These are phyloP conservation scores for Clitoria ternatea DNA, from an alignment of 306 rosid genomes.

Conservation along the genomic window DNA sequence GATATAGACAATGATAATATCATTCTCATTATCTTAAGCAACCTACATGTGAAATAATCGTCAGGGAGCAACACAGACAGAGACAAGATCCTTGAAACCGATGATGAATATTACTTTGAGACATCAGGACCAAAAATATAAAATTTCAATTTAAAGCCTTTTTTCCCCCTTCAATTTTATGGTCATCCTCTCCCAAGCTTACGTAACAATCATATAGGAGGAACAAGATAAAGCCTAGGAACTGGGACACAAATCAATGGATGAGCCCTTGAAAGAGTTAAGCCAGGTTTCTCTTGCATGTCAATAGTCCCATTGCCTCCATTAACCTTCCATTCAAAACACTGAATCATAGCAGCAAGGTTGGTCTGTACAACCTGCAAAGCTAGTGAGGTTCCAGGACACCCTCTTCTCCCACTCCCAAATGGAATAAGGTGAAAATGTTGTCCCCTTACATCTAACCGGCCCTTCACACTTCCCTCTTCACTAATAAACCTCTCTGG, in stretches of 20 bases:
- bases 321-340: slow-evolving; percentile 69
- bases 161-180: background rate
- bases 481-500: slow-evolving; percentile 63
- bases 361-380: slow-evolving; percentile 53
- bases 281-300: slow-evolving; percentile 62
- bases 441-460: slow-evolving; percentile 65
- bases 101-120: background rate
- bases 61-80: too few species aligned
- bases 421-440: slow-evolving; percentile 71
- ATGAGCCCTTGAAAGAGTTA: slow-evolving; percentile 61
- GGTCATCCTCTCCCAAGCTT: background rate
- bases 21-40: background rate
- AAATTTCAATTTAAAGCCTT: background rate
- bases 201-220: slow-evolving; percentile 25
- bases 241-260: slow-evolving; percentile 53
- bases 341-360: slow-evolving; percentile 69
- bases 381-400: slow-evolving; percentile 83
- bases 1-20: background rate
- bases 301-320: slow-evolving; percentile 28
- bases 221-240: slow-evolving; percentile 42
- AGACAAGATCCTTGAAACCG: background rate
- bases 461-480: slow-evolving; percentile 36
- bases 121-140: background rate
- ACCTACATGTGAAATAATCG: too few species aligned
- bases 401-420: slow-evolving; percentile 87